Conservation (phyloP, 2,329 filamentous ascomycete species). For the Rachicladosporium sp. region DNA sequence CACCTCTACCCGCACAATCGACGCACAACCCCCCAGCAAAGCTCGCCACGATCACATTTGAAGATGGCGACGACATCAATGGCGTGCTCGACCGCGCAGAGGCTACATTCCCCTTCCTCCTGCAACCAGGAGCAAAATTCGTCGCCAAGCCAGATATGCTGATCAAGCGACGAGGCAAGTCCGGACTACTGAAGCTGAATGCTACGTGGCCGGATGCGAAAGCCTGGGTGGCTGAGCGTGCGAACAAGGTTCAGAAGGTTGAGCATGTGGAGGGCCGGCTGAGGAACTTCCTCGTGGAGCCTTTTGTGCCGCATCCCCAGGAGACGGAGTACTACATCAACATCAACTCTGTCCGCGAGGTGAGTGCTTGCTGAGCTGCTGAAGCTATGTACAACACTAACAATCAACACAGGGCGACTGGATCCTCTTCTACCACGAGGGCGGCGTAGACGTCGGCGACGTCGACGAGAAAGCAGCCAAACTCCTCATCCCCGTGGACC, state of each 20-base stretch:
- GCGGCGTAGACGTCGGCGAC: constrained; percentile 98
- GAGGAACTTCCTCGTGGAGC: constrained; percentile 94
- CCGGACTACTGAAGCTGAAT: constrained; percentile 88
- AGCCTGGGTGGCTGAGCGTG: constrained; percentile 85
- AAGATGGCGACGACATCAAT: constrained; percentile 71
- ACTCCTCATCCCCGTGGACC: constrained; percentile 91
- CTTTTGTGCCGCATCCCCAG: constrained; percentile 89
- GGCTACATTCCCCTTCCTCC: constrained; percentile 91
- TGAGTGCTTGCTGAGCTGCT: constrained; percentile 43
- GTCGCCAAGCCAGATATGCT: constrained; percentile 99
- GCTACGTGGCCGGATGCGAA: constrained; percentile 92
- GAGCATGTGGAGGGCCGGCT: constrained; percentile 82
- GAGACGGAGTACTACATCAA: constrained; percentile 99
- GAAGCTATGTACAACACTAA: constrained; percentile 3
- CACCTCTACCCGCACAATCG: constrained; percentile 68
- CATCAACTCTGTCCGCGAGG: constrained; percentile 99
- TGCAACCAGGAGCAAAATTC: constrained; percentile 73
- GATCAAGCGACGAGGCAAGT: constrained; percentile 99
- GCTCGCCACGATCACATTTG: constrained; percentile 85
- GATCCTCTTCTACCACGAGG: constrained; percentile 99
- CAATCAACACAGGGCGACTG: constrained; percentile 66
- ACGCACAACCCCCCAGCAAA: constrained; percentile 89
- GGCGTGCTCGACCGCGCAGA: constrained; percentile 90
- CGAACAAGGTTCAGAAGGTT: constrained; percentile 83
- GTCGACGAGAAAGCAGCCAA: constrained; percentile 98